Evolutionary conservation across 805 yeast species (phyloP).

Genomic region (Yamadazyma tumulicola): DNA sequence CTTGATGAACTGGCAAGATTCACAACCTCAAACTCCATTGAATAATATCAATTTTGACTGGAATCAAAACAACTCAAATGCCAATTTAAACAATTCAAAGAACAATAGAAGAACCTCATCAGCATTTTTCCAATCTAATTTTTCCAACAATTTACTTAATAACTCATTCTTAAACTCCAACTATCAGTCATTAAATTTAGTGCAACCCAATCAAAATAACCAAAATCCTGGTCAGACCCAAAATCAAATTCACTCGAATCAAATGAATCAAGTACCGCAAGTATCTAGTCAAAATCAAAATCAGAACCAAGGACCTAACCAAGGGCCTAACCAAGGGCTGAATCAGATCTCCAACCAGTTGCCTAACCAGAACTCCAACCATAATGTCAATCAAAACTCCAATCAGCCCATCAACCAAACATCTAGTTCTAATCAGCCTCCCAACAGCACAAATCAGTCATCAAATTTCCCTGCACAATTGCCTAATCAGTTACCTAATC

Average conservation of each 20-base stretch:
- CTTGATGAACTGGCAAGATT: constrained; percentile 3
- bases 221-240: constrained; percentile 2
- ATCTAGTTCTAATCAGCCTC: background rate
- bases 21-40: constrained; percentile 16
- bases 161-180: constrained; percentile 13
- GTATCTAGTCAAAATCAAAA: background rate
- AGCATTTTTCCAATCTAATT: constrained; percentile 40
- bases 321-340: constrained; percentile 5
- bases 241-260: constrained; percentile 4
- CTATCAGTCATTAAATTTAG: constrained; percentile 6
- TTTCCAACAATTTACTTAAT: constrained; percentile 13
- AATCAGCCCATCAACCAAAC: too few species aligned
- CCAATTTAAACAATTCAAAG: constrained; percentile 16
- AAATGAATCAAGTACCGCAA: constrained; percentile 7
- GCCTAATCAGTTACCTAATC: background rate
- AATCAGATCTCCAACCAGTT: background rate
- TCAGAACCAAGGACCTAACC: background rate
- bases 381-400: background rate
- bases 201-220: background rate
- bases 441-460: constrained; percentile 1
- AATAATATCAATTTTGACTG: constrained; percentile 14
- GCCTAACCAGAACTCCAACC: background rate
- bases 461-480: background rate
- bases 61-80: constrained; percentile 9
- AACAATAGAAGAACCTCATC: constrained; percentile 47